Evolutionary conservation across 345 rosid species (phyloP).

Genomic region (Hypericum androsaemum): DNA sequence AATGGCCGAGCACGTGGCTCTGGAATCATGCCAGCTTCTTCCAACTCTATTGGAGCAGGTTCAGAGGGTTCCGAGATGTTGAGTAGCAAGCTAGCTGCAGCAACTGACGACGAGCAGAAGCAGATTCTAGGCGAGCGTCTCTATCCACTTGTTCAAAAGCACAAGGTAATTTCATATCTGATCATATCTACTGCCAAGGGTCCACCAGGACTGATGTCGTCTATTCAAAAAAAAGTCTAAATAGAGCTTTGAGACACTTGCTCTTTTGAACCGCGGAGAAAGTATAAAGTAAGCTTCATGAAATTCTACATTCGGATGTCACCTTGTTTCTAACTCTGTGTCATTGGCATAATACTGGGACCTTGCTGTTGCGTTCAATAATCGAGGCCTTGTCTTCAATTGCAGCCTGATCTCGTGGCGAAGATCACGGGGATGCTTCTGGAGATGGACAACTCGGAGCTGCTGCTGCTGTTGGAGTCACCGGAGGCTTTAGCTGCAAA

Average conservation of each 20-base stretch:
- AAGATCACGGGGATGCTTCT: constrained; percentile 79
- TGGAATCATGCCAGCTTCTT: constrained; percentile 15
- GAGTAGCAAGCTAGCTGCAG: constrained; percentile 52
- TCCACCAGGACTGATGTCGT: no score
- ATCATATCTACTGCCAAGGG: no score
- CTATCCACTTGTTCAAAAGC: constrained; percentile 54
- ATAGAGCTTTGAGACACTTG: no score
- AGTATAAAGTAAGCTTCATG: no score
- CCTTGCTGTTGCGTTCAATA: no score
- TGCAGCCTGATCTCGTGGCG: constrained; percentile 62
- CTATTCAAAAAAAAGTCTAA: no score
- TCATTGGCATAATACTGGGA: no score
- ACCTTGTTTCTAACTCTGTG: background rate
- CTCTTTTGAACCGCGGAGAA: no score
- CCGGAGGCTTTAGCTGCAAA: constrained; percentile 44
- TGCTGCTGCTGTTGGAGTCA: constrained; percentile 50
- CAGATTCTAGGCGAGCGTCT: constrained; percentile 53
- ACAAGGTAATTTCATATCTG: constrained; percentile 30
- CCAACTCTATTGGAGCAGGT: constrained; percentile 22
- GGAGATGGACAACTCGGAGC: constrained; percentile 66
- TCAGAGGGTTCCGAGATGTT: constrained; percentile 35
- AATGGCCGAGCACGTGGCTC: constrained; percentile 35
- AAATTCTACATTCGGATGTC: no score
- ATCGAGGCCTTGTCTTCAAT: background rate
- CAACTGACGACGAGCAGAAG: constrained; percentile 48